These are phyloP conservation scores for Neonectria hederae DNA, from an alignment of 2,329 filamentous ascomycete genomes.

Conservation along the genomic window DNA sequence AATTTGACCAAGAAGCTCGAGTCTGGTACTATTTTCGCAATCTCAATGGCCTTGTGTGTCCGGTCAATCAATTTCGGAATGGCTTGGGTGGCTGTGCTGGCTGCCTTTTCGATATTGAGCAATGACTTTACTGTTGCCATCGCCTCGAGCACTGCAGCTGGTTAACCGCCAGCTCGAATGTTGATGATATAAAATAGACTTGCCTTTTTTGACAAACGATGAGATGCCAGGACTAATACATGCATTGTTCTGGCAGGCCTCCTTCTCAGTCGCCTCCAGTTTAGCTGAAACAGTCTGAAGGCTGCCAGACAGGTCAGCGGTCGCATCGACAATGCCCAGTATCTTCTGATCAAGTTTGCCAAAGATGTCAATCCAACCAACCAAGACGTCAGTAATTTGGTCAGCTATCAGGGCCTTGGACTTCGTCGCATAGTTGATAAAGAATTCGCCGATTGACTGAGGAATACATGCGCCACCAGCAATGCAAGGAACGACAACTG, in stretches of 20 bases:
- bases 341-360: not conserved
- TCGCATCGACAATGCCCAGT: not conserved
- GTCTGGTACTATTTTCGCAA: not conserved
- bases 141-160: not conserved
- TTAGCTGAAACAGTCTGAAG: no score
- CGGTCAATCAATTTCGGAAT: constrained; percentile 1
- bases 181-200: no score
- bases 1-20: constrained; percentile 8
- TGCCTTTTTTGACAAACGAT: constrained; percentile 5
- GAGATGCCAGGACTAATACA: constrained; percentile 9
- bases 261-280: no score
- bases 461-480: constrained; percentile 1
- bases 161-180: no score
- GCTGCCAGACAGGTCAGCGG: constrained; percentile 1
- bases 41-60: not conserved
- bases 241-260: not conserved
- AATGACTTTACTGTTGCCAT: not conserved
- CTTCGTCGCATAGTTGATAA: constrained; percentile 1
- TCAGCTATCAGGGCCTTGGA: not conserved
- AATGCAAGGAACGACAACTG: constrained; percentile 5
- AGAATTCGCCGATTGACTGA: not conserved
- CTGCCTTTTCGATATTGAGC: not conserved
- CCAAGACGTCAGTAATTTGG: not conserved
- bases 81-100: not conserved
- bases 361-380: not conserved